Percentiles rank a stretch among this genome's conserved stretches.
phyloP scores from a whole-genome alignment of 1,284 basidiomycete species.

The Melampsora americana region DNA sequence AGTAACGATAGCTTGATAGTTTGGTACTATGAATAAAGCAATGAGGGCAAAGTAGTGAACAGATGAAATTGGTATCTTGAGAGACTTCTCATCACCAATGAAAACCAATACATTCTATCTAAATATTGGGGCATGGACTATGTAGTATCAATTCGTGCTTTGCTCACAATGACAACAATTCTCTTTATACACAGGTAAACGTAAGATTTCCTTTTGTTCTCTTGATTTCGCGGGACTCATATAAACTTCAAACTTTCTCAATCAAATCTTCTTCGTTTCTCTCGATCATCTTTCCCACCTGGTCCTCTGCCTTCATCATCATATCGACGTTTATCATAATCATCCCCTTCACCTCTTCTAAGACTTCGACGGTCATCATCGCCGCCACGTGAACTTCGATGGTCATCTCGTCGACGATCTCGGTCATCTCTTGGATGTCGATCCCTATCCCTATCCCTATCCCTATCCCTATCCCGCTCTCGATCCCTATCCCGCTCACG shows the following conservation, averaged over 20 bases:
- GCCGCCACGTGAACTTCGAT: constrained; percentile 1
- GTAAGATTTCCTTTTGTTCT: too few relatives aligned
- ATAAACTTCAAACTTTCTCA: constrained; percentile 3
- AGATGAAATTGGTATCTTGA: too few relatives aligned
- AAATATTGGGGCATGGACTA: too few relatives aligned
- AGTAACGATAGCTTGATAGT: too few relatives aligned
- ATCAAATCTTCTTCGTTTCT: constrained; percentile 39
- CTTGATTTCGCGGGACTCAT: too few relatives aligned
- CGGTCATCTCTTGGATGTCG: constrained; percentile 23
- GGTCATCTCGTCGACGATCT: constrained; percentile 8
- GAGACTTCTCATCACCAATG: too few relatives aligned
- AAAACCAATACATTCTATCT: too few relatives aligned
- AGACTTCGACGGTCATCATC: constrained; percentile 22
- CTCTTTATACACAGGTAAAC: too few relatives aligned
- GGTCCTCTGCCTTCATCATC: constrained; percentile 22
- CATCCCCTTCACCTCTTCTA: constrained; percentile 21
- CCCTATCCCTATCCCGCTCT: constrained; percentile 25
- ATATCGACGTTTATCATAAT: constrained; percentile 33
- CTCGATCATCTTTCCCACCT: constrained; percentile 26
- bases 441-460: constrained; percentile 15
- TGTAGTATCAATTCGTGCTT: too few relatives aligned
- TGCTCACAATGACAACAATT: too few relatives aligned
- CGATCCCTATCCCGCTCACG: constrained; percentile 23
- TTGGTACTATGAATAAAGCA: too few relatives aligned
- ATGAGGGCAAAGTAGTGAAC: too few relatives aligned